A percentile compares a stretch with the other conserved stretches of the same genome.
These are phyloP conservation scores for Starmera amethionina DNA, from an alignment of 805 yeast species.

Conservation along the genomic window DNA sequence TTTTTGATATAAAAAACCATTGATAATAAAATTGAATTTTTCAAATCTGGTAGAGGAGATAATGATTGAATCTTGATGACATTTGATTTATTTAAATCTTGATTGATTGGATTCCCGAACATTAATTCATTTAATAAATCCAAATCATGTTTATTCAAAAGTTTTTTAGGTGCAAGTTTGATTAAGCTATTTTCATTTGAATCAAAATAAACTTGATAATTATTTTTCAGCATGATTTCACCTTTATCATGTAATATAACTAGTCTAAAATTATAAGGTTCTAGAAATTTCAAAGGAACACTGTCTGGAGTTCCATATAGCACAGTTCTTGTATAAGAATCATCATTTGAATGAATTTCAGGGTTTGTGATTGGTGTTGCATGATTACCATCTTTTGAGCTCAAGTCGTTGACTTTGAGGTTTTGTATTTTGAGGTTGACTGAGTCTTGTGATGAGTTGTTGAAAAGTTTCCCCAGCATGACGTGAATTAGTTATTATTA, in stretches of 20 bases:
- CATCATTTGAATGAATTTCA: slow-evolving; percentile 7
- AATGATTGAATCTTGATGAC: slow-evolving; percentile 18
- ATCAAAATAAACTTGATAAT: slow-evolving; percentile 24
- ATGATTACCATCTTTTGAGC: too few relatives aligned
- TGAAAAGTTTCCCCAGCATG: neutral
- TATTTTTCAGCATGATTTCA: slow-evolving; percentile 24
- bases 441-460: neutral
- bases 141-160: slow-evolving; percentile 6
- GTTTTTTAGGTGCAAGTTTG: slow-evolving; percentile 5
- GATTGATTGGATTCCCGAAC: slow-evolving; percentile 28
- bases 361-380: neutral
- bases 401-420: too few relatives aligned
- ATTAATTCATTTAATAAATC: slow-evolving; percentile 24
- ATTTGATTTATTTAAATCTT: slow-evolving; percentile 17
- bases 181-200: slow-evolving; percentile 14
- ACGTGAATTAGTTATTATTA: too few relatives aligned
- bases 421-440: neutral
- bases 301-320: slow-evolving; percentile 16
- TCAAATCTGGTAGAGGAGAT: slow-evolving; percentile 19
- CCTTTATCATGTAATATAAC: slow-evolving; percentile 28
- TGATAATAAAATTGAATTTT: slow-evolving; percentile 21
- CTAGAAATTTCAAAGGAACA: slow-evolving; percentile 2
- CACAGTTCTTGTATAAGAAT: slow-evolving; percentile 16
- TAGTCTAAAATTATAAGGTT: slow-evolving; percentile 19
- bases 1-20: slow-evolving; percentile 20